Evolutionary conservation across 768 basidiomycete genomes (phyloP).

Genomic region (Amanita pseudoporphyria): DNA sequence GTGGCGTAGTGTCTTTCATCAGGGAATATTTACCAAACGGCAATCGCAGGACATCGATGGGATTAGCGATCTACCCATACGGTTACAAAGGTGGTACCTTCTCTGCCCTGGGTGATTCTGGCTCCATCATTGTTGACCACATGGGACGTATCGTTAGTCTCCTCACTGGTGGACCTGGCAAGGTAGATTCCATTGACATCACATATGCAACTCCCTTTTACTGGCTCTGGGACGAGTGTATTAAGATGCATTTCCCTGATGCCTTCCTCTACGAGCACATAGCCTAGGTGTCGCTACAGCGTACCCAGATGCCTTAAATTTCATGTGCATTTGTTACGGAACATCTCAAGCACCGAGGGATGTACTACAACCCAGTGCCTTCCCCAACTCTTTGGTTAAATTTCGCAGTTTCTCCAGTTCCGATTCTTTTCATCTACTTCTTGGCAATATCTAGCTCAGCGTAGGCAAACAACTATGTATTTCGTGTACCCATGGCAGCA

Average conservation of each 20-base stretch:
- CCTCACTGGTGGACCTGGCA: slow-evolving; percentile 23
- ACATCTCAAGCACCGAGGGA: too few species aligned
- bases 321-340: too few species aligned
- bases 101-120: slow-evolving; percentile 27
- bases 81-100: slow-evolving; percentile 18
- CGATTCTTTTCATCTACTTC: too few species aligned
- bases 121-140: slow-evolving; percentile 22
- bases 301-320: too few species aligned
- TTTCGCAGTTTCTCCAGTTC: too few species aligned
- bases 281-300: too few species aligned
- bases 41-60: slow-evolving; percentile 17
- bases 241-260: slow-evolving; percentile 17
- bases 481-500: too few species aligned
- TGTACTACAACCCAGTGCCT: too few species aligned
- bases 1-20: slow-evolving; percentile 18
- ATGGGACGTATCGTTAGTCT: slow-evolving; percentile 24
- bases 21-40: slow-evolving; percentile 13
- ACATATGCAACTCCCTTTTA: slow-evolving; percentile 27
- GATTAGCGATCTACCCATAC: slow-evolving; percentile 19
- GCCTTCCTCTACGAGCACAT: slow-evolving; percentile 12
- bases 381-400: too few species aligned
- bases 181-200: slow-evolving; percentile 16
- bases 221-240: too few species aligned
- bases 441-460: too few species aligned
- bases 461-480: too few species aligned